Evolutionary conservation across 495 filamentous ascomycete species (phyloP).

Genomic region (Xylaria grammica): DNA sequence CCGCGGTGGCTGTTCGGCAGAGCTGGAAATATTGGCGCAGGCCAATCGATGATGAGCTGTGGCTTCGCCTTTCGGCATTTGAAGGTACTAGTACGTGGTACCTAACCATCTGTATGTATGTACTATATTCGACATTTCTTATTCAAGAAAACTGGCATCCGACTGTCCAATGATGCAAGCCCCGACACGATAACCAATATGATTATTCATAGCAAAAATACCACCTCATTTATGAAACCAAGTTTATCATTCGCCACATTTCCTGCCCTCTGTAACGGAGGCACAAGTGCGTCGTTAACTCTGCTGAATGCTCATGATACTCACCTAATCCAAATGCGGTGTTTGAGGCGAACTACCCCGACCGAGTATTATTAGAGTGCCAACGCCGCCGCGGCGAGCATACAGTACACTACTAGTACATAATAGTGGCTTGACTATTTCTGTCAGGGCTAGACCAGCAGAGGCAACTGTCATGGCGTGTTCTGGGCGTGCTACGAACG

Average conservation of each 20-base stretch:
- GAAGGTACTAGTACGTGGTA: background rate
- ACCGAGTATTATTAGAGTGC: background rate
- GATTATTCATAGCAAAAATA: background rate
- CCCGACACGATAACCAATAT: background rate
- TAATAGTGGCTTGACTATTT: background rate
- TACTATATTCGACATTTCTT: background rate
- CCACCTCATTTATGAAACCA: background rate
- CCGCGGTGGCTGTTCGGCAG: slow-evolving; percentile 4
- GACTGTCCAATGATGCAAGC: background rate
- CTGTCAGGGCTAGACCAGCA: background rate
- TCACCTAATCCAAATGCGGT: background rate
- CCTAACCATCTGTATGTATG: background rate
- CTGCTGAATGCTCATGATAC: no score
- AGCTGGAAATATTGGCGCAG: background rate
- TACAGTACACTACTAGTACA: no score
- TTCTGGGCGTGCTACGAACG: background rate
- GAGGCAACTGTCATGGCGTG: background rate
- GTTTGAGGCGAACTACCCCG: background rate
- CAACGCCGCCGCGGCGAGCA: no score
- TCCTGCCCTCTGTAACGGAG: background rate
- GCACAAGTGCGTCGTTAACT: no score
- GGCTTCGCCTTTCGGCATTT: background rate
- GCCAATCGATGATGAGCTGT: background rate
- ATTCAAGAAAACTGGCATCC: background rate
- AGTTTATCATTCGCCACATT: background rate